Evolutionary conservation across 1,284 basidiomycete genomes (phyloP).

Genomic region (Cutaneotrichosporon sp.): DNA sequence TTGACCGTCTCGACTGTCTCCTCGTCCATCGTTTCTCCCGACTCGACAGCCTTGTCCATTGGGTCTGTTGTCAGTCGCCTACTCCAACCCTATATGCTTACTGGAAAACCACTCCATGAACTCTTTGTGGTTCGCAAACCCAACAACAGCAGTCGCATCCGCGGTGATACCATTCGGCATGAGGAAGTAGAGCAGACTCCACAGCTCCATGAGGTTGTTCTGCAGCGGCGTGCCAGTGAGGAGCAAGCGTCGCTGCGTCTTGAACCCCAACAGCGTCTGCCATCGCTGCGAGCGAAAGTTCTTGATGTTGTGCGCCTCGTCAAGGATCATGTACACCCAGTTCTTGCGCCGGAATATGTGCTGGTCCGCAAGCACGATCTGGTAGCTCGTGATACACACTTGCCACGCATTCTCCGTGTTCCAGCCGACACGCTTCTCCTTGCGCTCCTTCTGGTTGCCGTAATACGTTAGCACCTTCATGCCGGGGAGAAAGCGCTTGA

Average conservation of each 20-base stretch:
- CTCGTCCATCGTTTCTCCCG: constrained; percentile 70
- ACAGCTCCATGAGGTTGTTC: constrained; percentile 92
- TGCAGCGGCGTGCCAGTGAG: constrained; percentile 92
- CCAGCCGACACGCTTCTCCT: constrained; percentile 91
- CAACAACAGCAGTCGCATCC: constrained; percentile 55
- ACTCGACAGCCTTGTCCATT: constrained; percentile 88
- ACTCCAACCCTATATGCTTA: constrained; percentile 50
- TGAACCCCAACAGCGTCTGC: constrained; percentile 92
- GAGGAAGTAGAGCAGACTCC: constrained; percentile 90
- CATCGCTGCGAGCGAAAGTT: constrained; percentile 94
- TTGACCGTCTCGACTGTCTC: constrained; percentile 80
- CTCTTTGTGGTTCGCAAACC: constrained; percentile 88
- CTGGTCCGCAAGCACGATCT: constrained; percentile 84
- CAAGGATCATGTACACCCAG: constrained; percentile 95
- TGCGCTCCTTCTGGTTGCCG: constrained; percentile 82
- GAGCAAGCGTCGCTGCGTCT: constrained; percentile 77
- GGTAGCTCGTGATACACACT: constrained; percentile 93
- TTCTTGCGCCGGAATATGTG: constrained; percentile 90
- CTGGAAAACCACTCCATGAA: constrained; percentile 97
- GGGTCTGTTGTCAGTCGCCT: constrained; percentile 57
- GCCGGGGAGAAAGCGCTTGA: constrained; percentile 94
- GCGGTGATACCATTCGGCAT: constrained; percentile 67
- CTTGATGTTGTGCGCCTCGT: constrained; percentile 98
- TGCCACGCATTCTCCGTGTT: constrained; percentile 88
- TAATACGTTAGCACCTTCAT: constrained; percentile 91